Conservation (phyloP, 805 yeast genomes). For the Hermanozyma aechmeae region DNA sequence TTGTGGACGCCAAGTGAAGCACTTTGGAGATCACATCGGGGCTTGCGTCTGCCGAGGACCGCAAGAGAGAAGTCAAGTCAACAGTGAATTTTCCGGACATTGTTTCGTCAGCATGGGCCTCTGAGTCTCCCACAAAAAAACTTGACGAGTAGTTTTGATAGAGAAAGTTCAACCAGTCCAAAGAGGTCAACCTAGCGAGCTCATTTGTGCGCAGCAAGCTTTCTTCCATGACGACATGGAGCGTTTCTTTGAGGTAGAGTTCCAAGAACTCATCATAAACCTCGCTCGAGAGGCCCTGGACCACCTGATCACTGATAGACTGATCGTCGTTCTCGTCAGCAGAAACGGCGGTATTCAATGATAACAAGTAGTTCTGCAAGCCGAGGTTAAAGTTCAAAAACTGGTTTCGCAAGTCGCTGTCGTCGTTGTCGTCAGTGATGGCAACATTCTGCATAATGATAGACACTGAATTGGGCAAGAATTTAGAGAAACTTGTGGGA, state of each 20-base stretch:
- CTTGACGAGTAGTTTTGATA: slow-evolving; percentile 49
- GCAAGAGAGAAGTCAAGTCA: slow-evolving; percentile 68
- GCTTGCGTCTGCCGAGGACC: slow-evolving; percentile 60
- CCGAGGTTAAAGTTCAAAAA: slow-evolving; percentile 26
- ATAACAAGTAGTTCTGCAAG: slow-evolving; percentile 22
- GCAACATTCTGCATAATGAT: slow-evolving; percentile 43
- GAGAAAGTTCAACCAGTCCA: slow-evolving; percentile 84
- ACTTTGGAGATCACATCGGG: slow-evolving; percentile 72
- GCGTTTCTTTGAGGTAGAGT: slow-evolving; percentile 38
- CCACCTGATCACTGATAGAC: slow-evolving; percentile 43
- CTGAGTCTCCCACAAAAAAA: slow-evolving; percentile 20
- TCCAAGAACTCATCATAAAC: slow-evolving; percentile 33
- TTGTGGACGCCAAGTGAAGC: slow-evolving; percentile 60
- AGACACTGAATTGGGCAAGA: slow-evolving; percentile 66
- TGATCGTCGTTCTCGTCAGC: slow-evolving; percentile 17
- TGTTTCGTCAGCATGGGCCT: slow-evolving; percentile 16
- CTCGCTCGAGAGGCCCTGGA: slow-evolving; percentile 34
- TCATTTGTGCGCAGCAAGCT: slow-evolving; percentile 43
- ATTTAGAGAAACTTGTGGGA: slow-evolving; percentile 65
- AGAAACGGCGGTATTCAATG: slow-evolving; percentile 13
- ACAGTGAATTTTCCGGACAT: slow-evolving; percentile 9
- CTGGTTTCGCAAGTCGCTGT: slow-evolving; percentile 25
- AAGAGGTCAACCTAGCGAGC: slow-evolving; percentile 69
- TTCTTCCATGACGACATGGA: slow-evolving; percentile 65
- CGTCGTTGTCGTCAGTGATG: slow-evolving; percentile 25